Conservation (phyloP, 768 basidiomycete species). For the Rhodotorula paludigena region DNA sequence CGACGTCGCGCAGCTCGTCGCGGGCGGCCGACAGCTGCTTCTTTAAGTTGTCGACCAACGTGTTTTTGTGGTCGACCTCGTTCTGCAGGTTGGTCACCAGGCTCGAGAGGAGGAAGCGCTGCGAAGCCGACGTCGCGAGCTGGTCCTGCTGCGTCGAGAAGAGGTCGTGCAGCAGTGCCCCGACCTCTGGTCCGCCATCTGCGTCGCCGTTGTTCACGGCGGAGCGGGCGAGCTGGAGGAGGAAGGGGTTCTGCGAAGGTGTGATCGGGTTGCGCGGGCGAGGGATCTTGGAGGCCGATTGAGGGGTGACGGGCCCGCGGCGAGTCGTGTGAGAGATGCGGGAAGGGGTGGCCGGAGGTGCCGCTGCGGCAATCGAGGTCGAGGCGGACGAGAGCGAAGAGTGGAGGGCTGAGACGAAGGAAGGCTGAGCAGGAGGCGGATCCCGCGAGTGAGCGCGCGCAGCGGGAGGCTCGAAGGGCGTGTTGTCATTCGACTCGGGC, state of each 20-base stretch:
- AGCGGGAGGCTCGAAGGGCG: slow-evolving; percentile 4
- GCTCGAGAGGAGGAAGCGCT: slow-evolving; percentile 19
- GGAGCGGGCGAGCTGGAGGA: slow-evolving; percentile 9
- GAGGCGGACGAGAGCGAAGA: not conserved
- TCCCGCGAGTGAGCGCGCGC: not conserved
- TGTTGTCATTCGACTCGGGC: slow-evolving; percentile 30
- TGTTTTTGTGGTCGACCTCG: slow-evolving; percentile 30
- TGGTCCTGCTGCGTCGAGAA: slow-evolving; percentile 27
- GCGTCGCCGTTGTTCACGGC: not conserved
- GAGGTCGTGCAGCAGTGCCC: slow-evolving; percentile 17
- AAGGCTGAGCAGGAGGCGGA: slow-evolving; percentile 7
- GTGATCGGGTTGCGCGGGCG: slow-evolving; percentile 24
- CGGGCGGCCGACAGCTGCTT: slow-evolving; percentile 14
- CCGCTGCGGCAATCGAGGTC: not conserved
- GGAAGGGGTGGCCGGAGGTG: slow-evolving; percentile 6
- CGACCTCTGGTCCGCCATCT: slow-evolving; percentile 11
- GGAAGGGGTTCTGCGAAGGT: slow-evolving; percentile 20
- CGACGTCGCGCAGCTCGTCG: slow-evolving; percentile 5
- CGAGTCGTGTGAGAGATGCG: not conserved
- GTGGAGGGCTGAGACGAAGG: not conserved
- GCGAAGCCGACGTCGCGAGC: slow-evolving; percentile 12
- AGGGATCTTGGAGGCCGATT: slow-evolving; percentile 8
- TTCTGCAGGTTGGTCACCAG: slow-evolving; percentile 27
- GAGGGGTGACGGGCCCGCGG: slow-evolving; percentile 10
- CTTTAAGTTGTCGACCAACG: slow-evolving; percentile 15